These are phyloP conservation scores for Plasmodium gonderi DNA, from an alignment of 169 alveolate genomes.

Conservation along the genomic window DNA sequence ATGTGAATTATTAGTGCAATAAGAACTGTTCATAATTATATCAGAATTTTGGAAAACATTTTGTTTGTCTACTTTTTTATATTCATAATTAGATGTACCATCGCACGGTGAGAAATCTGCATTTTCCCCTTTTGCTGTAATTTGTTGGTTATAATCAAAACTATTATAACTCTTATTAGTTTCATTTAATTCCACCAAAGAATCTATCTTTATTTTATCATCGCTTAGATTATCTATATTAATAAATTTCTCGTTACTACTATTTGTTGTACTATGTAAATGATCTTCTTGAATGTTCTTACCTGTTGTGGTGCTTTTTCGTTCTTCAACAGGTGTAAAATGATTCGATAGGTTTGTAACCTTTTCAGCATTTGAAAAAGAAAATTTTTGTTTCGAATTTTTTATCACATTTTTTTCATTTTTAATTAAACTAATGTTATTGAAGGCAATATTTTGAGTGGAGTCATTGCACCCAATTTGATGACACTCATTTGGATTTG, in stretches of 20 bases:
- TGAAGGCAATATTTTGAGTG: background rate
- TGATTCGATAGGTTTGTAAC: background rate
- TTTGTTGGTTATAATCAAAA: slow-evolving; percentile 2
- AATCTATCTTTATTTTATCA: background rate
- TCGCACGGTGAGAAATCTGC: background rate
- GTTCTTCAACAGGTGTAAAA: background rate
- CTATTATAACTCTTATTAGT: background rate
- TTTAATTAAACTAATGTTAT: background rate
- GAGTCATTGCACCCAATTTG: background rate
- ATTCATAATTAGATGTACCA: background rate
- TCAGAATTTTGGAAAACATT: background rate
- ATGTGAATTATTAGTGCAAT: slow-evolving; percentile 11
- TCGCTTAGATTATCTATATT: background rate
- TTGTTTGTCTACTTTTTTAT: background rate
- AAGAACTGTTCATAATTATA: background rate
- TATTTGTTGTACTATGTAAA: background rate
- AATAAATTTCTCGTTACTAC: background rate
- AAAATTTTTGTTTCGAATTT: background rate
- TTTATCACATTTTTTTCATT: background rate
- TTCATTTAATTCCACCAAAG: background rate
- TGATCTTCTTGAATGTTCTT: background rate
- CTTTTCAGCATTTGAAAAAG: background rate
- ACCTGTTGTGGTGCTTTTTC: background rate
- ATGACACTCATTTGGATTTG: background rate
- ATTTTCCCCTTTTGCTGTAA: background rate